Percentiles rank a stretch among this genome's conserved stretches.
Evolutionary conservation across 257 asterid genomes (phyloP).

Genomic region (Solanum gandarillasii): DNA sequence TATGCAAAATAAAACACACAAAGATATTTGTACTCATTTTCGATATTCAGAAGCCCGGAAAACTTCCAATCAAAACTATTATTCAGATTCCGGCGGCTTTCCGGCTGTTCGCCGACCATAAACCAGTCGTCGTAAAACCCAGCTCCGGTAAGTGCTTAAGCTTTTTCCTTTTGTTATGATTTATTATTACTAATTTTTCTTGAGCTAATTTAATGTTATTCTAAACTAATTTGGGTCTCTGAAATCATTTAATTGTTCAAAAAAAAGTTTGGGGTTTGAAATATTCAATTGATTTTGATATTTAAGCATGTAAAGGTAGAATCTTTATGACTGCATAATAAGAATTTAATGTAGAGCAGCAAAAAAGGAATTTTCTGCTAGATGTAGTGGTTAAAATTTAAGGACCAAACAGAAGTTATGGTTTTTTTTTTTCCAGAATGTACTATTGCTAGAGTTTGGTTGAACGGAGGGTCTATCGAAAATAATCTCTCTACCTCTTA

Average conservation of each 20-base stretch:
- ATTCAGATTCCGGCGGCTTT: neutral
- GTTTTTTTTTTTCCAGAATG: neutral
- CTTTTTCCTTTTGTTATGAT: accelerated
- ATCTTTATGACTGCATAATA: neutral
- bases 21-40: neutral
- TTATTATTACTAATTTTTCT: neutral
- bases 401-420: neutral
- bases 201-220: neutral
- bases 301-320: neutral
- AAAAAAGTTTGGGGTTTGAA: neutral
- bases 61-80: neutral
- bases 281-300: neutral
- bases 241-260: neutral
- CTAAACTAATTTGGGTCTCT: neutral
- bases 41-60: neutral
- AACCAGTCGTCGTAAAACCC: neutral
- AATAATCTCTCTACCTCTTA: neutral
- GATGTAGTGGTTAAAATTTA: neutral
- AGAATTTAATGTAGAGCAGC: neutral
- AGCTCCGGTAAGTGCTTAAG: neutral
- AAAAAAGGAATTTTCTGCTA: neutral
- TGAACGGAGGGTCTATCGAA: neutral
- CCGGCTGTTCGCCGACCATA: neutral
- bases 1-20: neutral
- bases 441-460: neutral